phyloP scores from a whole-genome alignment of 495 filamentous ascomycete species.

The Penicilliopsis zonata region DNA sequence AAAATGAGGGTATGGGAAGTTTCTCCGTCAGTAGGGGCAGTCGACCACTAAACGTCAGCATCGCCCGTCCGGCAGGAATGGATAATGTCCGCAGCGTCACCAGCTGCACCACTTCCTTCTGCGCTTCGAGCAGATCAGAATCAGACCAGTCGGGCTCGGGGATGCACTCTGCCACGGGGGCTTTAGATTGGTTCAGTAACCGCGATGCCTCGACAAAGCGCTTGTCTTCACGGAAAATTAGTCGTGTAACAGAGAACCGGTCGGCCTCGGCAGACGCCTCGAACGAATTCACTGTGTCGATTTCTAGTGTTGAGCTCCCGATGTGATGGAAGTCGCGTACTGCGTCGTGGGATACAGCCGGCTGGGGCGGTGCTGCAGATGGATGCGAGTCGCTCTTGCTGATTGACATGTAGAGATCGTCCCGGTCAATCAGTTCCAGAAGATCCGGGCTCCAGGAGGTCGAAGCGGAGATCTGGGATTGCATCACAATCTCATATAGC shows the following conservation, averaged over 20 bases:
- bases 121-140: constrained; percentile 77
- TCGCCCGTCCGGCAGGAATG: constrained; percentile 69
- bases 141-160: constrained; percentile 74
- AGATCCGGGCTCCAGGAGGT: constrained; percentile 59
- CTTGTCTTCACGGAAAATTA: constrained; percentile 85
- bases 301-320: constrained; percentile 48
- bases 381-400: constrained; percentile 21
- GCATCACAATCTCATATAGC: constrained; percentile 70
- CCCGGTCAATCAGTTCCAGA: constrained; percentile 65
- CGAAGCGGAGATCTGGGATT: constrained; percentile 71
- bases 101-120: constrained; percentile 76
- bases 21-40: constrained; percentile 84
- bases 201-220: constrained; percentile 70
- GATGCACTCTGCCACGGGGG: constrained; percentile 62
- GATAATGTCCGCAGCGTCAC: constrained; percentile 80
- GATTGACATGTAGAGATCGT: constrained; percentile 65
- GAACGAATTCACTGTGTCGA: constrained; percentile 45
- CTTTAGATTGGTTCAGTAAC: constrained; percentile 65
- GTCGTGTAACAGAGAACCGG: constrained; percentile 62
- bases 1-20: constrained; percentile 76
- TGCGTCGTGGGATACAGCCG: constrained; percentile 48
- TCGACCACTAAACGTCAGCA: constrained; percentile 73
- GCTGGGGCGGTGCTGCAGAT: constrained; percentile 23
- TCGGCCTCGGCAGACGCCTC: constrained; percentile 64
- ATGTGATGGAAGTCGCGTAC: constrained; percentile 62